Percentiles rank a stretch among this genome's conserved stretches.
These are phyloP conservation scores for Triticum timopheevii DNA, from an alignment of 176 grass and related monocot genomes.

Conservation along the genomic window DNA sequence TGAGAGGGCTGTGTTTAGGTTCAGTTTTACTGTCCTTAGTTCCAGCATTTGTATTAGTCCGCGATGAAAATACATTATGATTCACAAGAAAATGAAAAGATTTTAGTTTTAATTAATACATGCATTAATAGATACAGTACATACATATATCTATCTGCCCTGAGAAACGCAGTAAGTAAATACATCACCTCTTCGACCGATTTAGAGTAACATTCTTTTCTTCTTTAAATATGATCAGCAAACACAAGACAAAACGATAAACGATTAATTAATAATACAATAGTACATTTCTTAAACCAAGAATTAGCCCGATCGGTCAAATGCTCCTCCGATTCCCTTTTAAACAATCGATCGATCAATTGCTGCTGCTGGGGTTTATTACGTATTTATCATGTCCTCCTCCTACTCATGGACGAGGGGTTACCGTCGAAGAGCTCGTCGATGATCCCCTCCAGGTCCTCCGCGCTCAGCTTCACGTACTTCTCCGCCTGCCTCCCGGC, in stretches of 20 bases:
- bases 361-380: background rate
- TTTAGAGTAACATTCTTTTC: background rate
- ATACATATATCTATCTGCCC: conserved; percentile 25
- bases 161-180: conserved; percentile 27
- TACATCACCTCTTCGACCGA: background rate
- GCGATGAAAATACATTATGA: no score
- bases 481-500: conserved; percentile 81
- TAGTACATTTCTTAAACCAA: conserved; percentile 2
- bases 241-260: background rate
- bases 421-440: conserved; percentile 87
- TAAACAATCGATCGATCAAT: no score
- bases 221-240: conserved; percentile 14
- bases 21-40: no score
- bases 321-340: background rate
- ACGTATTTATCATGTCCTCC: conserved; percentile 33
- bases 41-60: no score
- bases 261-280: background rate
- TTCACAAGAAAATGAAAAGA: no score
- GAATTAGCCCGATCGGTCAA: conserved; percentile 15
- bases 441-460: conserved; percentile 73
- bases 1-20: no score
- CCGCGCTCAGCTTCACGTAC: conserved; percentile 77
- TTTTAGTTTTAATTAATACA: background rate
- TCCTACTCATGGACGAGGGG: conserved; percentile 55
- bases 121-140: conserved; percentile 17